Evolutionary conservation across 306 rosid genomes (phyloP).

Genomic region (Oxytropis ochrocephala): DNA sequence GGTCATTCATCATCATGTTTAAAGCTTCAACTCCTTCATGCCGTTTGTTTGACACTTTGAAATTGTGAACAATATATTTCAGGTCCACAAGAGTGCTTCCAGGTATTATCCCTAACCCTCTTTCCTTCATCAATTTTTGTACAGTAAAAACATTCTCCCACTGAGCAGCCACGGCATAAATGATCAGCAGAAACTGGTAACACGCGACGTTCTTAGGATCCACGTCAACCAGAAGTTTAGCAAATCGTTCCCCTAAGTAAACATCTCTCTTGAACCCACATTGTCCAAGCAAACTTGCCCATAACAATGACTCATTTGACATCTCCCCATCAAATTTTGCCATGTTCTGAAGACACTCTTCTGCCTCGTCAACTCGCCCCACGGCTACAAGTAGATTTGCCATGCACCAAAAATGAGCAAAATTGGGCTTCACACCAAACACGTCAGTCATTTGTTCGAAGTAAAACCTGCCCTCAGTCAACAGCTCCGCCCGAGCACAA

Average conservation of each 20-base stretch:
- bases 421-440: constrained; percentile 48
- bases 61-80: constrained; percentile 55
- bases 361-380: constrained; percentile 47
- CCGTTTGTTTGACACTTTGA: constrained; percentile 33
- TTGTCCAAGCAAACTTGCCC: constrained; percentile 50
- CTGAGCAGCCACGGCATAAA: constrained; percentile 55
- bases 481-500: constrained; percentile 58
- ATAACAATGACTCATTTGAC: constrained; percentile 35
- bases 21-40: constrained; percentile 30
- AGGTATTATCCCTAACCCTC: constrained; percentile 33
- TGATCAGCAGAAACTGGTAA: constrained; percentile 54
- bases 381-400: constrained; percentile 50
- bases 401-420: constrained; percentile 77
- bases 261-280: constrained; percentile 54
- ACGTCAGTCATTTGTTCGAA: constrained; percentile 47
- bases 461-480: constrained; percentile 46
- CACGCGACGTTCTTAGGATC: constrained; percentile 52
- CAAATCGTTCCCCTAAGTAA: constrained; percentile 52
- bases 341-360: constrained; percentile 39
- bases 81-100: constrained; percentile 64
- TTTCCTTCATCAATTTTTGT: constrained; percentile 48
- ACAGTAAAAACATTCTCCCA: constrained; percentile 64
- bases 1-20: constrained; percentile 26
- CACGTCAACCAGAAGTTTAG: constrained; percentile 40
- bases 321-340: constrained; percentile 28